A percentile compares a stretch with the other conserved stretches of the same genome.
Evolutionary conservation across 1,284 basidiomycete genomes (phyloP).

Genomic region (Leucoagaricus sp.): DNA sequence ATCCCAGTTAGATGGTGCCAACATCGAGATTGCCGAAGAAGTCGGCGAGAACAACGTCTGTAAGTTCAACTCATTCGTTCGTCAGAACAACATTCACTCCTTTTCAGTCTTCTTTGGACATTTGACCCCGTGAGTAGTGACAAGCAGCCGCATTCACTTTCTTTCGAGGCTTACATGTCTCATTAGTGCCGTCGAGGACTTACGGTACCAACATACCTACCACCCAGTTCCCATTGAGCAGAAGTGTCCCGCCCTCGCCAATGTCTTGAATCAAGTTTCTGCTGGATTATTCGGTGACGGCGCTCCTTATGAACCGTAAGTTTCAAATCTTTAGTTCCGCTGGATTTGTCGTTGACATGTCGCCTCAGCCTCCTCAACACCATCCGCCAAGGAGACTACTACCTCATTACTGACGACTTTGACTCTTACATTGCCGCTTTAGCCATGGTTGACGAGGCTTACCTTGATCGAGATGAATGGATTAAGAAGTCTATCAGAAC

Average conservation of each 20-base stretch:
- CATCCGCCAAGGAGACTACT: slow-evolving; percentile 78
- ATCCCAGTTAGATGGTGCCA: slow-evolving; percentile 79
- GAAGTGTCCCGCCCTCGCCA: slow-evolving; percentile 78
- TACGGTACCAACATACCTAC: slow-evolving; percentile 83
- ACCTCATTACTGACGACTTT: slow-evolving; percentile 79
- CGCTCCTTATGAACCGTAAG: slow-evolving; percentile 76
- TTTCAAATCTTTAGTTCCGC: slow-evolving; percentile 23
- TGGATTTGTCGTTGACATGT: neutral
- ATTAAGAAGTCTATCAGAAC: slow-evolving; percentile 88
- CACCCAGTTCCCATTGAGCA: slow-evolving; percentile 78
- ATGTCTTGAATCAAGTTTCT: slow-evolving; percentile 73
- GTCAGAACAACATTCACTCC: slow-evolving; percentile 5
- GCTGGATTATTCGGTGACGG: slow-evolving; percentile 78
- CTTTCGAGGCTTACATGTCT: neutral
- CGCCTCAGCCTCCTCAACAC: slow-evolving; percentile 49
- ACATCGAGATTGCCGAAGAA: slow-evolving; percentile 94
- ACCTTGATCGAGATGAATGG: slow-evolving; percentile 82
- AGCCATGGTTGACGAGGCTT: slow-evolving; percentile 84
- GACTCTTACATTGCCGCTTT: slow-evolving; percentile 75
- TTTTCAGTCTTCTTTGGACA: slow-evolving; percentile 80
- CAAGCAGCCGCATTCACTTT: neutral
- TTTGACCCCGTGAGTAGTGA: slow-evolving; percentile 57
- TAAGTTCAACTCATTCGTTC: slow-evolving; percentile 39
- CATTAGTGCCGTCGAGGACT: slow-evolving; percentile 68
- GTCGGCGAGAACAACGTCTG: slow-evolving; percentile 57